phyloP scores from a whole-genome alignment of 2,329 filamentous ascomycete species.

The Colletotrichum echinochloae region DNA sequence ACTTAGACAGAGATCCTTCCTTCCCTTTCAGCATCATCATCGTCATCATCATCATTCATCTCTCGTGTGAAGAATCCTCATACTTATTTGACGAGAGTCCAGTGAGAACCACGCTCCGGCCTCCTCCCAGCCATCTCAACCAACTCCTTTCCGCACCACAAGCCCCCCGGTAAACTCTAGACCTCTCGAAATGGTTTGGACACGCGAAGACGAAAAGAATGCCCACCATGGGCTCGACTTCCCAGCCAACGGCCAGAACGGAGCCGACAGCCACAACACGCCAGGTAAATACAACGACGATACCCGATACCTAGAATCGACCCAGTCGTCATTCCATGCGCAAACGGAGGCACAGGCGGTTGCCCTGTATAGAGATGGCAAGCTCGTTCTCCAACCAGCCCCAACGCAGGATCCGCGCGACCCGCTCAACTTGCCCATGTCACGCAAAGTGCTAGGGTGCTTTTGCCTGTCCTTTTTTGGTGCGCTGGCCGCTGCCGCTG shows the following conservation, averaged over 20 bases:
- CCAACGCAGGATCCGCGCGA: conserved; percentile 27
- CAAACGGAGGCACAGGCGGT: neutral
- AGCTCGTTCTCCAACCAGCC: conserved; percentile 26
- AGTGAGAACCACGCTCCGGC: neutral
- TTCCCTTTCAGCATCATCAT: neutral
- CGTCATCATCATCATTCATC: neutral
- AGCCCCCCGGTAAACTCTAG: neutral
- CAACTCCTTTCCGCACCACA: neutral
- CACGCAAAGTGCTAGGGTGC: conserved; percentile 8
- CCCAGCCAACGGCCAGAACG: neutral
- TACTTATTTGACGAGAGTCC: neutral
- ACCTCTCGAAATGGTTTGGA: neutral
- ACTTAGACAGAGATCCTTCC: neutral
- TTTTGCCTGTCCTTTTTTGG: conserved; percentile 42
- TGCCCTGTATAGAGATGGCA: conserved; percentile 20
- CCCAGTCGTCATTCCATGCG: neutral
- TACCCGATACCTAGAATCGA: neutral
- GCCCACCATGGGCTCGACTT: neutral
- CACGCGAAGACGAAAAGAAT: conserved; percentile 3
- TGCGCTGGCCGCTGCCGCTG: conserved; percentile 45
- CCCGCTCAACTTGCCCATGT: conserved; percentile 20
- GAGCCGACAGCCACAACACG: neutral
- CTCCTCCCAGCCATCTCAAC: neutral
- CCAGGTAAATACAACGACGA: neutral
- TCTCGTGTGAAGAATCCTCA: neutral